phyloP scores from a whole-genome alignment of 179 eudicot genomes.

The Actinidia polygama region DNA sequence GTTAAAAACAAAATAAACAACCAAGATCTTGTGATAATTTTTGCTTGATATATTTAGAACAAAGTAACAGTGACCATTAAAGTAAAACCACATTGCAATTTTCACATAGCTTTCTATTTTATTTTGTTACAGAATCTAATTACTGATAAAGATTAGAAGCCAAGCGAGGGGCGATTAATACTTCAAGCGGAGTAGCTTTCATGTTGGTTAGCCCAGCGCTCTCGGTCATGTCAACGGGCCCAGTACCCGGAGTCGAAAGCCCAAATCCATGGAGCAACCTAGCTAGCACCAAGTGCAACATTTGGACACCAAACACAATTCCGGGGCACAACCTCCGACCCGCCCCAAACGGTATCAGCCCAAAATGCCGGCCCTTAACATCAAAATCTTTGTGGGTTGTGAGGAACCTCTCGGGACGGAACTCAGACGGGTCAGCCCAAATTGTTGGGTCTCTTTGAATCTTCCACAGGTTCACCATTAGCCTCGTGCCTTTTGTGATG shows the following conservation, averaged over 20 bases:
- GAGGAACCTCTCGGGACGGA: conserved; percentile 33
- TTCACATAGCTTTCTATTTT: not conserved
- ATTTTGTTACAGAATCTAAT: not conserved
- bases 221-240: conserved; percentile 31
- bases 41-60: no score
- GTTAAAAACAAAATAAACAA: no score
- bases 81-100: not conserved
- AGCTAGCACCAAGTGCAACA: conserved; percentile 27
- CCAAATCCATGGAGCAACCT: conserved; percentile 26
- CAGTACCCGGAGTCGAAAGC: conserved; percentile 12
- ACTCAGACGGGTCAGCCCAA: conserved; percentile 24
- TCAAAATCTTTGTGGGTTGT: conserved; percentile 25
- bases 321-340: conserved; percentile 36
- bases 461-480: conserved; percentile 19
- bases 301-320: not conserved
- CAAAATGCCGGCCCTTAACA: conserved; percentile 27
- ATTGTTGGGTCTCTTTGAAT: conserved; percentile 18
- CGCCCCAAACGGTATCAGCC: conserved; percentile 29
- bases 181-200: conserved; percentile 32
- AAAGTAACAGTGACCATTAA: not conserved
- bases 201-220: conserved; percentile 28
- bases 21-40: no score
- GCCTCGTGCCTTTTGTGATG: conserved; percentile 18
- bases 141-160: conserved; percentile 16
- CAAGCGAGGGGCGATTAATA: conserved; percentile 26